phyloP scores from a whole-genome alignment of 768 basidiomycete species.

The Chalciporus chontae region DNA sequence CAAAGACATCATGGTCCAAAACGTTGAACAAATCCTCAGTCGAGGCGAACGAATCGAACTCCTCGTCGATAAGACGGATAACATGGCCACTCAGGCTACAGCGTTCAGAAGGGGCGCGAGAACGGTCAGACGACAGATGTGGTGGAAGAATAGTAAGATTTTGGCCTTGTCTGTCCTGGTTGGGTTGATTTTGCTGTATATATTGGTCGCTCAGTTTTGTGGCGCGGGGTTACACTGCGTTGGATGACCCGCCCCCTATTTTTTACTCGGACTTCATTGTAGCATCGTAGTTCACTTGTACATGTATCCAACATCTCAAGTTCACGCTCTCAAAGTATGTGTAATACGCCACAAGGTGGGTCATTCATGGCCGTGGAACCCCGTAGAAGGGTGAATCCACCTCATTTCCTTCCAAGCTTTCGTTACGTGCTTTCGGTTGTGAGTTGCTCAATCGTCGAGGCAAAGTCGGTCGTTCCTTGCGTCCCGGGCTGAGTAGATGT shows the following conservation, averaged over 20 bases:
- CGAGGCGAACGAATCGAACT: slow-evolving; percentile 95
- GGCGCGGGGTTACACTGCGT: slow-evolving; percentile 75
- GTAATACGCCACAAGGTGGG: too few relatives aligned
- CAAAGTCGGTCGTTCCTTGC: too few relatives aligned
- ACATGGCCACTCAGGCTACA: slow-evolving; percentile 89
- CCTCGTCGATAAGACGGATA: slow-evolving; percentile 95
- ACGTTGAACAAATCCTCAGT: slow-evolving; percentile 93
- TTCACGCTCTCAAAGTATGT: too few relatives aligned
- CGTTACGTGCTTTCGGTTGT: too few relatives aligned
- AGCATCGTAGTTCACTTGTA: too few relatives aligned
- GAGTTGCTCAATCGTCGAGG: too few relatives aligned
- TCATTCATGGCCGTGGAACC: too few relatives aligned
- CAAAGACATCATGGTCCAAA: slow-evolving; percentile 98
- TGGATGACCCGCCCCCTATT: not conserved
- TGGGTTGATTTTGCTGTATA: slow-evolving; percentile 70
- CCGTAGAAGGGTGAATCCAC: too few relatives aligned
- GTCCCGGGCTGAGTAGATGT: too few relatives aligned
- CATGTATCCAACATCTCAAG: too few relatives aligned
- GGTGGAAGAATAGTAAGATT: slow-evolving; percentile 81
- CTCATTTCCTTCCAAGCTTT: too few relatives aligned
- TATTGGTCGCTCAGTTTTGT: slow-evolving; percentile 87
- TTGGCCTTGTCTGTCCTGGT: slow-evolving; percentile 67
- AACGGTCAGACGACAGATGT: slow-evolving; percentile 79
- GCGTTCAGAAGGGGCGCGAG: slow-evolving; percentile 89
- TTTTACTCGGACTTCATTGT: not conserved